phyloP scores from a whole-genome alignment of 2,329 filamentous ascomycete species.

The Verticillium nubilum region DNA sequence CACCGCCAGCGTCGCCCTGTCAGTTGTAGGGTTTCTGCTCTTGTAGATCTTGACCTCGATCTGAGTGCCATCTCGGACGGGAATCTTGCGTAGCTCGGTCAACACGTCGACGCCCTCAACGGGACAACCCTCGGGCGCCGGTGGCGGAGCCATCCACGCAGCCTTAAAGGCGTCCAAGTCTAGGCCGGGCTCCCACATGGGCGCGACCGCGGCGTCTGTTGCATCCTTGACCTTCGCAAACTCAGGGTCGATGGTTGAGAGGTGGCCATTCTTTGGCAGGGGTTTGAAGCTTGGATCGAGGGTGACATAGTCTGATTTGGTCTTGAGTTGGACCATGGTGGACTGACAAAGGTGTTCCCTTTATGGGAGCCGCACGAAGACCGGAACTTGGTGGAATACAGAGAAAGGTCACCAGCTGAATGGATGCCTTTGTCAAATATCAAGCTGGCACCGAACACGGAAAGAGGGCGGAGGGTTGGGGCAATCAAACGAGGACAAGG shows the following conservation, averaged over 20 bases:
- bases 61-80: constrained; percentile 24
- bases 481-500: neutral
- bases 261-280: constrained; percentile 27
- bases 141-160: constrained; percentile 16
- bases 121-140: constrained; percentile 21
- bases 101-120: constrained; percentile 26
- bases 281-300: constrained; percentile 24
- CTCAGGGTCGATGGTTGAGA: constrained; percentile 23
- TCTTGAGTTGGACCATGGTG: constrained; percentile 20
- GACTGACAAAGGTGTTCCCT: neutral
- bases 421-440: too few relatives aligned
- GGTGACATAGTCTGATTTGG: constrained; percentile 19
- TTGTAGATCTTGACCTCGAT: constrained; percentile 30
- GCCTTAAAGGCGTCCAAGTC: constrained; percentile 22
- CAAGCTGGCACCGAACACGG: too few relatives aligned
- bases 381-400: neutral
- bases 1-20: constrained; percentile 13
- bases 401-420: too few relatives aligned
- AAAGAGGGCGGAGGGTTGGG: neutral
- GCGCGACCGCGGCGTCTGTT: constrained; percentile 17
- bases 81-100: constrained; percentile 20
- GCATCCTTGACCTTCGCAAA: constrained; percentile 20
- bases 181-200: constrained; percentile 20
- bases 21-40: constrained; percentile 14
- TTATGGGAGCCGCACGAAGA: too few relatives aligned